A percentile compares a stretch with the other conserved stretches of the same genome.
phyloP scores from a whole-genome alignment of 2,329 filamentous ascomycete genomes.

The Aspergillus sp. region DNA sequence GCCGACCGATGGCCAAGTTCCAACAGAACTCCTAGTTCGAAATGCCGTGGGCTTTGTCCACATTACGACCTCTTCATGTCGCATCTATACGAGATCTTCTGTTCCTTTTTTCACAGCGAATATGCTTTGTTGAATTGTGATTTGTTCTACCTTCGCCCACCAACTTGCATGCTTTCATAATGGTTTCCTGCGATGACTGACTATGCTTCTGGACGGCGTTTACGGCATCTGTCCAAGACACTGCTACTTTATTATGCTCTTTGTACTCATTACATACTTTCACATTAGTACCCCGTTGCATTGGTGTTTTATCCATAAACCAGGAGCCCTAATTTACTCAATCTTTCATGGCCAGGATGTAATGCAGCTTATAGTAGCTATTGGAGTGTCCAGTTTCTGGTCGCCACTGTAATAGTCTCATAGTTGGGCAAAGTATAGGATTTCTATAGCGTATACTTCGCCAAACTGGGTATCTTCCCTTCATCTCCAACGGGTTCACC shows the following conservation, averaged over 20 bases:
- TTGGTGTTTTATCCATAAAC: not conserved
- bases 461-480: conserved; percentile 19
- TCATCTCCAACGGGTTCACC: conserved; percentile 2
- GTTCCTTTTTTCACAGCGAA: conserved; percentile 1
- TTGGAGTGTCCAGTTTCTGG: not conserved
- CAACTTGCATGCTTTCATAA: conserved; percentile 2
- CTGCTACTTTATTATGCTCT: not conserved
- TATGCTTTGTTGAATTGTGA: not conserved
- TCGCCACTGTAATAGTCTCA: not conserved
- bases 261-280: not conserved
- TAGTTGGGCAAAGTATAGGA: not conserved
- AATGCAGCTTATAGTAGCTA: too few relatives aligned
- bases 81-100: not conserved
- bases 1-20: not conserved
- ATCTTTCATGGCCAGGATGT: not conserved
- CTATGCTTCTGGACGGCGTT: conserved; percentile 16
- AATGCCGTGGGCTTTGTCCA: not conserved
- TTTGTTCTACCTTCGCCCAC: not conserved
- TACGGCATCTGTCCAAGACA: conserved; percentile 1
- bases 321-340: not conserved
- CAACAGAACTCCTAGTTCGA: not conserved
- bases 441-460: conserved; percentile 9
- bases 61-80: conserved; percentile 1
- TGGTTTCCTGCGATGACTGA: conserved; percentile 1
- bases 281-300: not conserved